Evolutionary conservation across 169 alveolate species (phyloP).

Genomic region (Haemoproteus tartakovskyi): DNA sequence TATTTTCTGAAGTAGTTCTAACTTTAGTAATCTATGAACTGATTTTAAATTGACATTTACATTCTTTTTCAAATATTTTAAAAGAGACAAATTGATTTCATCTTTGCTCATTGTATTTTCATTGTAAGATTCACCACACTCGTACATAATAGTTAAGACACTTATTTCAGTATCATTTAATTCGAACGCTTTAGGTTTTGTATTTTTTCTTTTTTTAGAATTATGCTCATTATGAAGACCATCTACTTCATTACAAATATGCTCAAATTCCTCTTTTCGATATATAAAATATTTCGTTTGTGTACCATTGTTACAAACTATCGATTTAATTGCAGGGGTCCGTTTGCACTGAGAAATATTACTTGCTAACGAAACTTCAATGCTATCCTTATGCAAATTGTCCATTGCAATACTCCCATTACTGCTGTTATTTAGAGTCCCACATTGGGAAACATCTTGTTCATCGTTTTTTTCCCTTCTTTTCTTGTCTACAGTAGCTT

Average conservation of each 20-base stretch:
- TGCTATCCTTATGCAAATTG: no score
- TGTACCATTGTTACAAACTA: no score
- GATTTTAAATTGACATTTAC: constrained; percentile 8
- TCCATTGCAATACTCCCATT: no score
- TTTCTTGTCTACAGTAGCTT: no score
- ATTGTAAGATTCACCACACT: constrained; percentile 14
- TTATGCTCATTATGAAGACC: neutral
- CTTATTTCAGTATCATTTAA: constrained; percentile 18
- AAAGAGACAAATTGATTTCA: constrained; percentile 24
- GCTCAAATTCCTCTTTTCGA: constrained; percentile 11
- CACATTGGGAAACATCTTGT: no score
- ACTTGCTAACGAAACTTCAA: no score
- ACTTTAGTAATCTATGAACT: constrained; percentile 11
- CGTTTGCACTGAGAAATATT: no score
- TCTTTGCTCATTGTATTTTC: constrained; percentile 31
- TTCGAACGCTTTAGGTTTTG: neutral
- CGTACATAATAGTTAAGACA: constrained; percentile 1
- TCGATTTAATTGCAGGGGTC: no score
- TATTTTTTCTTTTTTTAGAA: neutral
- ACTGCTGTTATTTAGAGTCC: no score
- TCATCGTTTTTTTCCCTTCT: no score
- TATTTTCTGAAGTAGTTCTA: constrained; percentile 9
- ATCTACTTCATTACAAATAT: neutral
- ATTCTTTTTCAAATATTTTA: constrained; percentile 13
- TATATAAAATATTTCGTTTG: no score